Percentiles rank a stretch among this genome's conserved stretches.
phyloP scores from a whole-genome alignment of 495 filamentous ascomycete genomes.

The Lichina pygmaea region DNA sequence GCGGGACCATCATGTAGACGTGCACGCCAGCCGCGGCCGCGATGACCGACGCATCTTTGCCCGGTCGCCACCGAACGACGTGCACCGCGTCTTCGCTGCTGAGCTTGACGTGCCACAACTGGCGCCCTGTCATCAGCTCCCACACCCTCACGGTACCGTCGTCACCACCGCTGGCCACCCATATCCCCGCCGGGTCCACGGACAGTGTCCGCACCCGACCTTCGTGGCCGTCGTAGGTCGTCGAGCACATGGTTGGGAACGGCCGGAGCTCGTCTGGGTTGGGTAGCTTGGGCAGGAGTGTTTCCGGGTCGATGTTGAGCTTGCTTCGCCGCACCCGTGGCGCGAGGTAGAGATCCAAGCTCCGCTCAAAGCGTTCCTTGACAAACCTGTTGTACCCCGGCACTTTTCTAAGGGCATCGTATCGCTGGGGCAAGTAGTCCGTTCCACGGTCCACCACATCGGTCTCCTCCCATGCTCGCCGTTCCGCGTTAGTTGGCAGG shows the following conservation, averaged over 20 bases:
- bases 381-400: constrained; percentile 79
- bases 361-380: constrained; percentile 89
- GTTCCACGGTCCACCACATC: constrained; percentile 80
- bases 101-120: constrained; percentile 61
- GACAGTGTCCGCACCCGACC: constrained; percentile 64
- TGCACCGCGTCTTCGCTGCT: constrained; percentile 65
- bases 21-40: constrained; percentile 64
- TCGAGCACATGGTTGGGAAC: constrained; percentile 70
- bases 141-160: constrained; percentile 82
- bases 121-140: constrained; percentile 66
- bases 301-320: constrained; percentile 88
- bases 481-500: constrained; percentile 61
- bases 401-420: constrained; percentile 63
- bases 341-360: constrained; percentile 83
- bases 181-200: constrained; percentile 50
- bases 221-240: constrained; percentile 64
- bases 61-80: constrained; percentile 70
- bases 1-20: constrained; percentile 59
- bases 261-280: constrained; percentile 76
- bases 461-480: constrained; percentile 60
- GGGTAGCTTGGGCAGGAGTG: constrained; percentile 81
- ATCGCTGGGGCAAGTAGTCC: constrained; percentile 61
- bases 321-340: constrained; percentile 78
- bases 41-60: constrained; percentile 52
- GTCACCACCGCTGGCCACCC: constrained; percentile 76